Evolutionary conservation across 768 basidiomycete species (phyloP).

Genomic region (Hypsizygus marmoreus): DNA sequence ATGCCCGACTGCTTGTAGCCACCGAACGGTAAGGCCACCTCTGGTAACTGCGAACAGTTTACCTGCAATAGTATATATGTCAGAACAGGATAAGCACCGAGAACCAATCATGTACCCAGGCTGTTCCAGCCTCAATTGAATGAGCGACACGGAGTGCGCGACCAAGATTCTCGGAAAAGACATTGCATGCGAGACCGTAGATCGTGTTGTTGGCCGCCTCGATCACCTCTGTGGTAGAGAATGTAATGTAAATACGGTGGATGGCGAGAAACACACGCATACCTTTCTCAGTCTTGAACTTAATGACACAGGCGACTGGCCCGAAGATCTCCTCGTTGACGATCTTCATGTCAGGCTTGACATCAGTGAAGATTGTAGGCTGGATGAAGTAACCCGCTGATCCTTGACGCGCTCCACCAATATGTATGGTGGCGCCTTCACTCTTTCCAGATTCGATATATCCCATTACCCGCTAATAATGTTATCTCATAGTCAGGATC

Average conservation of each 20-base stretch:
- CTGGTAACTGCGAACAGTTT: slow-evolving; percentile 18
- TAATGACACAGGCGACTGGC: slow-evolving; percentile 70
- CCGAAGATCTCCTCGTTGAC: slow-evolving; percentile 75
- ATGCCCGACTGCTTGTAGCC: slow-evolving; percentile 30
- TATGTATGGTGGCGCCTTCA: slow-evolving; percentile 63
- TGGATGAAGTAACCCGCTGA: slow-evolving; percentile 66
- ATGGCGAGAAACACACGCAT: neutral
- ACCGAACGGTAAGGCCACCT: slow-evolving; percentile 24
- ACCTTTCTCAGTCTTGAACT: slow-evolving; percentile 62
- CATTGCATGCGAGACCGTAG: slow-evolving; percentile 21
- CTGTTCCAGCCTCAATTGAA: slow-evolving; percentile 23
- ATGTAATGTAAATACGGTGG: slow-evolving; percentile 31
- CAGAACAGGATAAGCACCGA: neutral
- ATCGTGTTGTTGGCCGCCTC: slow-evolving; percentile 21
- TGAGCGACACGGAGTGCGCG: slow-evolving; percentile 25
- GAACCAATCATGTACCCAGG: slow-evolving; percentile 18
- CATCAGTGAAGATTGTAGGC: slow-evolving; percentile 72
- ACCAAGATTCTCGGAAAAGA: slow-evolving; percentile 23
- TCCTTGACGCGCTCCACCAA: slow-evolving; percentile 63
- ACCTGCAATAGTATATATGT: slow-evolving; percentile 13
- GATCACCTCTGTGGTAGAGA: slow-evolving; percentile 21
- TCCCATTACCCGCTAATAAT: slow-evolving; percentile 58
- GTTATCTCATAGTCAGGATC: neutral
- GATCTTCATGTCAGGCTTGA: slow-evolving; percentile 65
- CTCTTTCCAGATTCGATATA: slow-evolving; percentile 76